Conservation (phyloP, 805 yeast genomes). For the Nakazawaea ambrosiae region DNA sequence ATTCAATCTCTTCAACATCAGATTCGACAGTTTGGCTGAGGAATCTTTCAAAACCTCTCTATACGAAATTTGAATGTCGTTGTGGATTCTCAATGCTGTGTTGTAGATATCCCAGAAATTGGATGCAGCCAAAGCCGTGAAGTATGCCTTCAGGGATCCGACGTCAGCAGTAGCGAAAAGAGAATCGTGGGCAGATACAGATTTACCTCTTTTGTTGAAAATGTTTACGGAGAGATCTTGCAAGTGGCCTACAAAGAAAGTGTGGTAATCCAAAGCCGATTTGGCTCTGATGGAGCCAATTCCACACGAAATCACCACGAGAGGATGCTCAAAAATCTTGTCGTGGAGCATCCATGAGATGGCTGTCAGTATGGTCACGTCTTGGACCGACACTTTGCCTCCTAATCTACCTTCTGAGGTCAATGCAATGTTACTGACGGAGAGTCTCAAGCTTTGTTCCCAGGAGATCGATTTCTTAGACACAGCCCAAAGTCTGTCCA, state of each 20-base stretch:
- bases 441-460: conserved; percentile 64
- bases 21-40: conserved; percentile 16
- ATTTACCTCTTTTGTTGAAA: conserved; percentile 56
- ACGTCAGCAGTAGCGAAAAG: conserved; percentile 45
- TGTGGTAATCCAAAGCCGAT: conserved; percentile 77
- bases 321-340: conserved; percentile 47
- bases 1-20: conserved; percentile 13
- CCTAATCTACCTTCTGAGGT: conserved; percentile 74
- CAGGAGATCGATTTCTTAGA: conserved; percentile 60
- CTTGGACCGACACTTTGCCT: conserved; percentile 49
- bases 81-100: conserved; percentile 62
- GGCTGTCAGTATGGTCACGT: conserved; percentile 52
- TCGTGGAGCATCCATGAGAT: conserved; percentile 60
- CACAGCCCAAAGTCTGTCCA: conserved; percentile 62
- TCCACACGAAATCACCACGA: conserved; percentile 55
- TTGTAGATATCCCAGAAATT: conserved; percentile 72
- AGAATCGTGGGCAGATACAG: conserved; percentile 47
- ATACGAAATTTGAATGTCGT: conserved; percentile 67
- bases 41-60: conserved; percentile 68
- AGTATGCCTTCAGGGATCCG: conserved; percentile 49
- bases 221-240: conserved; percentile 43
- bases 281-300: conserved; percentile 50
- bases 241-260: conserved; percentile 61
- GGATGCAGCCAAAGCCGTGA: conserved; percentile 83
- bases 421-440: conserved; percentile 45